Conservation (phyloP, 148 eudicot genomes). For the Camellia lanceoleosa region DNA sequence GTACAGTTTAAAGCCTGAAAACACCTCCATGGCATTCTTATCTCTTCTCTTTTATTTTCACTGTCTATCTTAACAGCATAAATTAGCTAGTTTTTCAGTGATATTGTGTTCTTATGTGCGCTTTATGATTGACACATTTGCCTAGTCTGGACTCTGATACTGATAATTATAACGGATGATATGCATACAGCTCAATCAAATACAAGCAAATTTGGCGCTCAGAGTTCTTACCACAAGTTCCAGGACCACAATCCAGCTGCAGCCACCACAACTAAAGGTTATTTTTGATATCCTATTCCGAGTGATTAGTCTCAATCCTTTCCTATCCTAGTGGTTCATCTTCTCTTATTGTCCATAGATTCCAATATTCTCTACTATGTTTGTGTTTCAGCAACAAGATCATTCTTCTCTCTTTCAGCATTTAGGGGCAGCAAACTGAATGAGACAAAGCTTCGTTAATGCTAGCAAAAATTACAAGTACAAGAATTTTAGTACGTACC, state of each 20-base stretch:
- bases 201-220: conserved; percentile 42
- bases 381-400: conserved; percentile 60
- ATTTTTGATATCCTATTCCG: neutral
- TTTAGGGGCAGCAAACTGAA: conserved; percentile 53
- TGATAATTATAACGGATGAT: neutral
- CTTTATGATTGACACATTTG: conserved; percentile 1
- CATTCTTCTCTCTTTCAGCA: conserved; percentile 75
- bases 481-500: neutral
- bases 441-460: conserved; percentile 29
- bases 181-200: conserved; percentile 54
- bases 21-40: too few relatives aligned
- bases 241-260: conserved; percentile 43
- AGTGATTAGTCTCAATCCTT: neutral
- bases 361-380: conserved; percentile 19
- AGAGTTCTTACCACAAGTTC: conserved; percentile 50
- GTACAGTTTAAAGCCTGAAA: neutral
- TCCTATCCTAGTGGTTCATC: neutral
- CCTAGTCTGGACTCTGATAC: conserved; percentile 7
- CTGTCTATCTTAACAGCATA: neutral
- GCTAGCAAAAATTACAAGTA: neutral
- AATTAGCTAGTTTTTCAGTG: neutral
- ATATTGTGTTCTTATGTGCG: neutral
- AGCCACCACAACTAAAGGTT: conserved; percentile 43
- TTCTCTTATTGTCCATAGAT: neutral
- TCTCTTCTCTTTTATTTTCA: conserved; percentile 6